Evolutionary conservation across 2,329 filamentous ascomycete species (phyloP), one percentile per base, ranked within the genome.

Genomic region (Penicillium expansum): DNA sequence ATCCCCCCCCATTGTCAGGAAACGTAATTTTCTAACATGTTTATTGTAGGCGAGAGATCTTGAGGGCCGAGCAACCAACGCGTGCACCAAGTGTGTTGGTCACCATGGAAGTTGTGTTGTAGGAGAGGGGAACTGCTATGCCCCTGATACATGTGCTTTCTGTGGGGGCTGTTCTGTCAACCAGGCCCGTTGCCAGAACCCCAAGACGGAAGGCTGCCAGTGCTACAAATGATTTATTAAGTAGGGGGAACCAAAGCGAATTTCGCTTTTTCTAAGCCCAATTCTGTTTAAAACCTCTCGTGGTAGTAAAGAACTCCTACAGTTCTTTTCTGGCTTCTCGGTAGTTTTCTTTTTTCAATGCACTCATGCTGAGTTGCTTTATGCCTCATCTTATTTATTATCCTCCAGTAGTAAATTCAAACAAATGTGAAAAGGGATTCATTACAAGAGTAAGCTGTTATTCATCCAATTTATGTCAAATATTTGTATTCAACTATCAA

Each of bases 51-150:
- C 22, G 3, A 16, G 42, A 24, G 30, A 20, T 14, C 51, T 53
- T 45, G 51, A 39, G 18, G 51, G 41, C n/a, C 51, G 42, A 37
- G 33, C 16, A 18, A 45, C 50, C 5, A 52, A 45, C 16, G 42
- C 42, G 5, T 53, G 42, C 42, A 53, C 51, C 14, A 53, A 30
- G 2, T 53, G 51, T 32, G 51, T 53, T 9, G 51, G 51, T 2
- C 51, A 53, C 20, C 51, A 53, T 38, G 51, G 51, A 29, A 53
- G 51, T n/a, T 53, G 51, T 39, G 42, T 48, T 10, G 24, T 53
- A 20, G 51, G 42, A 13, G 51, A 53, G 10, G 51, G 51, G 0
- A 53, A 53, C 13, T 53, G 51, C 33, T 48, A 53, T 48, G 13
- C 41, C 16, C 51, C 51, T 5, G 42, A 53, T 48, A 45, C 9